phyloP scores from a whole-genome alignment of 345 rosid genomes.

The Garcia nutans region DNA sequence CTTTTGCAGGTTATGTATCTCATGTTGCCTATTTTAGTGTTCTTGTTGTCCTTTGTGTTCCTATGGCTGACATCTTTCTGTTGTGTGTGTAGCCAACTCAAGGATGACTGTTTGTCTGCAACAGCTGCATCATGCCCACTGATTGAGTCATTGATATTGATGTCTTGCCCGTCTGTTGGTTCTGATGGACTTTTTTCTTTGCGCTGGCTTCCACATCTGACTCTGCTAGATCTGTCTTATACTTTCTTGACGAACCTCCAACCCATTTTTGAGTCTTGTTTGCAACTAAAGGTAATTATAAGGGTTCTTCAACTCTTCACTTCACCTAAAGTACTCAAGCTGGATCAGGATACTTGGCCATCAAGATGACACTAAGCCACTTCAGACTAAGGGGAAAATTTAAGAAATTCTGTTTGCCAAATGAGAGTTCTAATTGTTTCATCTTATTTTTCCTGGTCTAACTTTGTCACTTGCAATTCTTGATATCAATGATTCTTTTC shows the following conservation, averaged over 20 bases:
- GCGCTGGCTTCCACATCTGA: conserved; percentile 55
- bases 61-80: conserved; percentile 18
- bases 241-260: conserved; percentile 79
- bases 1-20: conserved; percentile 69
- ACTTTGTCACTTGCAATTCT: too few relatives aligned
- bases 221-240: conserved; percentile 81
- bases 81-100: conserved; percentile 65
- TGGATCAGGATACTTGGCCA: background rate
- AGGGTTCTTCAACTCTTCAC: background rate
- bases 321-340: background rate
- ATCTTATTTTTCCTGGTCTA: too few relatives aligned
- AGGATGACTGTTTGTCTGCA: conserved; percentile 82
- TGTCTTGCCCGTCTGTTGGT: conserved; percentile 90
- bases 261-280: conserved; percentile 83
- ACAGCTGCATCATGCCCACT: conserved; percentile 76
- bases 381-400: background rate
- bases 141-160: conserved; percentile 78
- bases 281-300: conserved; percentile 67
- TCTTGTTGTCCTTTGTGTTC: conserved; percentile 9
- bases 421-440: background rate
- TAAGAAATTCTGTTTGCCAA: background rate
- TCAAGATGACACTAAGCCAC: background rate
- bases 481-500: background rate
- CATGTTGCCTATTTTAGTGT: conserved; percentile 4
- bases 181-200: conserved; percentile 75